Evolutionary conservation across 352 stramenopile genomes (phyloP).

Genomic region (Pythium sp.): DNA sequence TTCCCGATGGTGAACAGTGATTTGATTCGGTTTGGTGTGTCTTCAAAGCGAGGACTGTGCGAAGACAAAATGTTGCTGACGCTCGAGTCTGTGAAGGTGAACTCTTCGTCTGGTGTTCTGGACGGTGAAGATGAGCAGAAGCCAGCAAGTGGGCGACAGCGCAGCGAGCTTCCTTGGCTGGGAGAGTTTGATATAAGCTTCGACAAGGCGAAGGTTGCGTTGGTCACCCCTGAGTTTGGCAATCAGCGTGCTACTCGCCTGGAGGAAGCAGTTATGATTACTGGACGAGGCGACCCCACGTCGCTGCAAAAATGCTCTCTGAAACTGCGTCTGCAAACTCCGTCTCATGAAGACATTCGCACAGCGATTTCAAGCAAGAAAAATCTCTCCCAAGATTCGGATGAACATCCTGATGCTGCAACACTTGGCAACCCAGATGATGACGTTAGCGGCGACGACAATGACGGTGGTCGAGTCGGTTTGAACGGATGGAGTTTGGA

Average conservation of each 20-base stretch:
- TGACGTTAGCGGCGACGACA: constrained; percentile 66
- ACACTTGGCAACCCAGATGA: constrained; percentile 27
- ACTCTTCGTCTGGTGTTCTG: constrained; percentile 19
- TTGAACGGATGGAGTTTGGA: constrained; percentile 82
- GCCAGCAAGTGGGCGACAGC: constrained; percentile 4
- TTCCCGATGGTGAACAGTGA: constrained; percentile 87
- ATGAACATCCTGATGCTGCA: constrained; percentile 43
- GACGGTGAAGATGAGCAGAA: constrained; percentile 13
- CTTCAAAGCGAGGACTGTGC: constrained; percentile 73
- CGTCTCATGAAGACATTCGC: constrained; percentile 46
- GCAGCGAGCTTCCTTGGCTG: constrained; percentile 50
- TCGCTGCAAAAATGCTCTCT: constrained; percentile 40
- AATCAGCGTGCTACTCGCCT: constrained; percentile 49
- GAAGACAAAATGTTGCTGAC: constrained; percentile 78
- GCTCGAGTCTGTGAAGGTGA: constrained; percentile 61
- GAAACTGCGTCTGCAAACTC: constrained; percentile 45
- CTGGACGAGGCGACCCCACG: constrained; percentile 31
- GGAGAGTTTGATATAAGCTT: constrained; percentile 65
- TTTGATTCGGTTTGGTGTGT: constrained; percentile 74
- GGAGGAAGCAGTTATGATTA: constrained; percentile 46
- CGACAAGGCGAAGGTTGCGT: constrained; percentile 37
- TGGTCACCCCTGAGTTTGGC: constrained; percentile 49
- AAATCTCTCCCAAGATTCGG: constrained; percentile 66
- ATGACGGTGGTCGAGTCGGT: constrained; percentile 72
- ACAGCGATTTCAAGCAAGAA: constrained; percentile 54